These are phyloP conservation scores for Cystofilobasidium bisporidii DNA, from an alignment of 768 basidiomycete genomes.

Conservation along the genomic window DNA sequence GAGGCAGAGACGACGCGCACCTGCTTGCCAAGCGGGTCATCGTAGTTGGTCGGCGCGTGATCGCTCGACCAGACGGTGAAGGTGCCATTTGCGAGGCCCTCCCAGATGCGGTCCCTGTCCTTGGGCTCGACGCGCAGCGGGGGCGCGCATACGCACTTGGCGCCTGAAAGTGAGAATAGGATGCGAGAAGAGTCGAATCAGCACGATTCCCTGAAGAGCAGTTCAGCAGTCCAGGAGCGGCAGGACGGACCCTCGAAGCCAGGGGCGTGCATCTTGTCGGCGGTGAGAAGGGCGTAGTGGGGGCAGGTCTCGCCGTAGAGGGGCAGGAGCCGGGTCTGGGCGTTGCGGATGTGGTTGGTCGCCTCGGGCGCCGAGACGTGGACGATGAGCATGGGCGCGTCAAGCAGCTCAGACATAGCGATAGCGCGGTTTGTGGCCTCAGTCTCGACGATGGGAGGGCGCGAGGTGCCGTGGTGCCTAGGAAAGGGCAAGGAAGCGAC, in stretches of 20 bases:
- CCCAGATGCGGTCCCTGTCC: slow-evolving; percentile 37
- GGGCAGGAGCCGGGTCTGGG: slow-evolving; percentile 35
- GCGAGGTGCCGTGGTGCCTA: slow-evolving; percentile 34
- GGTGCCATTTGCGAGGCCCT: slow-evolving; percentile 35
- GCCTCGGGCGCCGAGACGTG: slow-evolving; percentile 37
- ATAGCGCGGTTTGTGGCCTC: slow-evolving; percentile 40
- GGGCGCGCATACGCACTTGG: slow-evolving; percentile 38
- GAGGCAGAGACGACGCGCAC: too few relatives aligned
- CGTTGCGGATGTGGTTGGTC: slow-evolving; percentile 35
- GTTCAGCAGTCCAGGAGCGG: too few relatives aligned
- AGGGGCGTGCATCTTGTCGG: slow-evolving; percentile 34
- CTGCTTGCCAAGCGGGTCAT: slow-evolving; percentile 37
- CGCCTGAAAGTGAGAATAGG: too few relatives aligned
- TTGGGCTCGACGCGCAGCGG: slow-evolving; percentile 34
- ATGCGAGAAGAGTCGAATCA: too few relatives aligned
- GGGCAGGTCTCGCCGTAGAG: slow-evolving; percentile 40
- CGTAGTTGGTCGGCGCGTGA: slow-evolving; percentile 38
- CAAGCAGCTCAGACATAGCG: slow-evolving; percentile 35
- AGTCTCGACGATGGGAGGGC: slow-evolving; percentile 36
- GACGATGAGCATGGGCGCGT: slow-evolving; percentile 38
- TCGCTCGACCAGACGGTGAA: slow-evolving; percentile 39
- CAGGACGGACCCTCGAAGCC: too few relatives aligned
- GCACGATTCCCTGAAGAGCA: too few relatives aligned
- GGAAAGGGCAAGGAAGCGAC: neutral
- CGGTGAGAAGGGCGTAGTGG: slow-evolving; percentile 36